Evolutionary conservation across 2,329 filamentous ascomycete genomes (phyloP).

Genomic region (Penicillium hesseltinei): DNA sequence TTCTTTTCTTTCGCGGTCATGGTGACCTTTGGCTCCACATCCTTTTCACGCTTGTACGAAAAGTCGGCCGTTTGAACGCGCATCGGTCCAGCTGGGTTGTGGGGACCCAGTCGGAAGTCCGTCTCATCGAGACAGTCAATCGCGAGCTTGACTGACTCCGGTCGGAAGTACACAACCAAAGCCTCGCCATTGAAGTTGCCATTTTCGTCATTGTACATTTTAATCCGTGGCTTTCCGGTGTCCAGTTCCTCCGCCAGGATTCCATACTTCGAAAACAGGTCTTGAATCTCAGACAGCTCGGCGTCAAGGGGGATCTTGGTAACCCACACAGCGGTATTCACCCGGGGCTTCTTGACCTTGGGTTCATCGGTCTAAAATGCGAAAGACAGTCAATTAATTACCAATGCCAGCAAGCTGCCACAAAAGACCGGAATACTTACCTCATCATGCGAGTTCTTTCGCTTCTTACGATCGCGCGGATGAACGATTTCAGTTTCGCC

Average conservation of each 20-base stretch:
- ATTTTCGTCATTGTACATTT: constrained; percentile 79
- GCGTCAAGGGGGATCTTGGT: constrained; percentile 81
- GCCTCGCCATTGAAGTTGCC: constrained; percentile 93
- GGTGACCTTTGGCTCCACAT: constrained; percentile 41
- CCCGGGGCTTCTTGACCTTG: constrained; percentile 46
- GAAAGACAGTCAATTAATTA: neutral
- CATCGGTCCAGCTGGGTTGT: constrained; percentile 61
- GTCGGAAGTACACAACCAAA: constrained; percentile 89
- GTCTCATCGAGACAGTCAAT: constrained; percentile 55
- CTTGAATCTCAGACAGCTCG: constrained; percentile 74
- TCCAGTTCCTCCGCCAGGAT: constrained; percentile 95
- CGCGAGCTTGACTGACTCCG: constrained; percentile 76
- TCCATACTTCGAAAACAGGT: constrained; percentile 83
- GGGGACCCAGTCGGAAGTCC: constrained; percentile 68
- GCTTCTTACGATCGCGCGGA: constrained; percentile 52
- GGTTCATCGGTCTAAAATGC: constrained; percentile 29
- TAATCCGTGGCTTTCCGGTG: constrained; percentile 81
- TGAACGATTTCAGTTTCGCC: constrained; percentile 52
- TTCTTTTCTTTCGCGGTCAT: constrained; percentile 65
- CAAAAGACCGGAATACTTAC: constrained; percentile 37
- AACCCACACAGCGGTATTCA: constrained; percentile 91
- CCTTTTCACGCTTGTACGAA: constrained; percentile 85
- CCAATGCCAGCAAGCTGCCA: neutral
- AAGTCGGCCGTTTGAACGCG: constrained; percentile 80
- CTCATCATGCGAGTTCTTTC: constrained; percentile 52